Conservation (phyloP, 2,329 filamentous ascomycete species). For the Falciphora oryzae region DNA sequence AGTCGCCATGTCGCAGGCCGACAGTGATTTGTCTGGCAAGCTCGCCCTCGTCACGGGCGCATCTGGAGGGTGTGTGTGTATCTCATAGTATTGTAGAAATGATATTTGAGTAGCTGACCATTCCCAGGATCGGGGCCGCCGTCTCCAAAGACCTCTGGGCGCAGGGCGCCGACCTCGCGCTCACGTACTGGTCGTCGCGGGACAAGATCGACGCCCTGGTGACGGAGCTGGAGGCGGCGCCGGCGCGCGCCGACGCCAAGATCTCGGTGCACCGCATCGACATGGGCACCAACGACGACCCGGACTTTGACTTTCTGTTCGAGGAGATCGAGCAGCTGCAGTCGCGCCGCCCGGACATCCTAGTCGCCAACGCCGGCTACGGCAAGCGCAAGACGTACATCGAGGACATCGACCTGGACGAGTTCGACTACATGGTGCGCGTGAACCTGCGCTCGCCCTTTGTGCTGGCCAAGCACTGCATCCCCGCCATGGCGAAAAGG, state of each 20-base stretch:
- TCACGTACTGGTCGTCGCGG: conserved; percentile 26
- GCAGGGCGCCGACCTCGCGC: conserved; percentile 27
- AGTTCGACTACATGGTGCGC: conserved; percentile 58
- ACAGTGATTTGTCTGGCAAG: conserved; percentile 6
- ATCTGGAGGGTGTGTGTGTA: conserved; percentile 7
- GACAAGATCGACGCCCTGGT: conserved; percentile 23
- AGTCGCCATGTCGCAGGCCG: conserved; percentile 4
- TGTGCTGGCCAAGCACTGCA: conserved; percentile 52
- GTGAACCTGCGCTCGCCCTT: conserved; percentile 60
- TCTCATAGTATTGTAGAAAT: too few relatives aligned
- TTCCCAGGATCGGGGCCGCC: conserved; percentile 24
- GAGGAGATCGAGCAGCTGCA: conserved; percentile 45
- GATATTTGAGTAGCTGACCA: background rate
- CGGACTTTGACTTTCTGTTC: conserved; percentile 45
- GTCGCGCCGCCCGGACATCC: conserved; percentile 47
- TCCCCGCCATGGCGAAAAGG: conserved; percentile 54
- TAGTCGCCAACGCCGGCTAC: conserved; percentile 61
- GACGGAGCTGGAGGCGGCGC: conserved; percentile 18
- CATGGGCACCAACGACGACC: conserved; percentile 38
- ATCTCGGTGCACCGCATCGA: conserved; percentile 53
- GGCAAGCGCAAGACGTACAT: conserved; percentile 53
- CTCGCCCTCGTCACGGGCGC: conserved; percentile 9
- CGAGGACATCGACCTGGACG: conserved; percentile 54
- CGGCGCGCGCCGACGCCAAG: conserved; percentile 19
- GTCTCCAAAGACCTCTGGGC: conserved; percentile 27